These are phyloP conservation scores for Kwoniella bestiolae DNA, from an alignment of 768 basidiomycete genomes.

Conservation along the genomic window DNA sequence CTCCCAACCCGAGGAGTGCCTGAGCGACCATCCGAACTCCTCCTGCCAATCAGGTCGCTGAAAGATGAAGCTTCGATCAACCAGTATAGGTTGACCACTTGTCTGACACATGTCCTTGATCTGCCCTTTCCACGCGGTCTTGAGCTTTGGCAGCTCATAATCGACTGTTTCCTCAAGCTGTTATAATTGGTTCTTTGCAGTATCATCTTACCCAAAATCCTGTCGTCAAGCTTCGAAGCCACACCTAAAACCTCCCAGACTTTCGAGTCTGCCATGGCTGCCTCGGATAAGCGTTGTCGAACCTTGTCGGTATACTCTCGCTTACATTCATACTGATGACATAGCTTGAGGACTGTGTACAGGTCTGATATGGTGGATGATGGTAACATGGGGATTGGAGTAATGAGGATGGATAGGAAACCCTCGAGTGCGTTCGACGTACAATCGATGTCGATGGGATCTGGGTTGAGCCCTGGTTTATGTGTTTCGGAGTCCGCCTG, in stretches of 20 bases:
- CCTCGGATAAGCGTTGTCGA: not conserved
- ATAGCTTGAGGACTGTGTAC: not conserved
- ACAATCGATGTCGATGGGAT: not conserved
- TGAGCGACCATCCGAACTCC: not conserved
- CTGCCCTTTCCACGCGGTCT: not conserved
- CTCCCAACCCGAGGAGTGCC: not conserved
- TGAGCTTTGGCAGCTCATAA: not conserved
- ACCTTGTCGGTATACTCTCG: not conserved
- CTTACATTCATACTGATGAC: not conserved
- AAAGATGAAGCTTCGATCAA: not conserved
- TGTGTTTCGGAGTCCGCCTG: no score
- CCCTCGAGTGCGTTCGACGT: not conserved
- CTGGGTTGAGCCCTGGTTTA: not conserved
- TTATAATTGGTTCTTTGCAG: not conserved
- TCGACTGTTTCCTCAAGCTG: not conserved
- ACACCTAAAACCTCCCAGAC: not conserved
- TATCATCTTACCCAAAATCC: conserved; percentile 4
- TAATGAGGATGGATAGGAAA: conserved; percentile 4
- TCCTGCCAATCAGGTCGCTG: not conserved
- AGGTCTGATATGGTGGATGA: not conserved
- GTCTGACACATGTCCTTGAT: no score
- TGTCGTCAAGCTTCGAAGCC: not conserved
- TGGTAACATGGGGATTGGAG: conserved; percentile 2
- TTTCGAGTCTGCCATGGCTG: not conserved
- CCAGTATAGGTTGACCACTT: not conserved